These are phyloP conservation scores for Syzygium malaccense DNA, from an alignment of 441 rosid species.

Conservation along the genomic window DNA sequence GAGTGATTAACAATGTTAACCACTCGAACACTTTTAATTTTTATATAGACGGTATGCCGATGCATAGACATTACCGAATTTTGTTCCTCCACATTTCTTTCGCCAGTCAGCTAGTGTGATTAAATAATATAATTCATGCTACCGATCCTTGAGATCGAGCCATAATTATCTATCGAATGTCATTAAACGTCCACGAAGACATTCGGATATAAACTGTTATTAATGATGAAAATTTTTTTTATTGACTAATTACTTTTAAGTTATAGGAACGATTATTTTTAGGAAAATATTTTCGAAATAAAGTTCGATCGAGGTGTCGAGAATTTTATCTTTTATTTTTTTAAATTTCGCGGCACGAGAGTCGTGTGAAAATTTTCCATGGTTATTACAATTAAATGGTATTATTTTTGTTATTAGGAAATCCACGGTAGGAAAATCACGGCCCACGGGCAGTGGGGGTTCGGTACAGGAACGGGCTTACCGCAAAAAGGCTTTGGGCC, in stretches of 20 bases:
- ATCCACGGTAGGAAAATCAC: neutral
- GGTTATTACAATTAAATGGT: neutral
- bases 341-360: neutral
- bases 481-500: neutral
- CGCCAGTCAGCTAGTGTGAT: too few species aligned
- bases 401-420: neutral
- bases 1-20: too few species aligned
- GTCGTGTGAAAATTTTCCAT: neutral
- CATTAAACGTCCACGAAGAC: fast-evolving
- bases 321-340: too few species aligned
- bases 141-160: too few species aligned
- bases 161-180: too few species aligned
- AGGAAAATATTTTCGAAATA: too few species aligned
- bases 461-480: neutral
- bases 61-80: too few species aligned
- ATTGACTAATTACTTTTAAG: neutral
- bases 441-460: neutral
- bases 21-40: too few species aligned
- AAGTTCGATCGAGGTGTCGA: too few species aligned
- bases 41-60: too few species aligned
- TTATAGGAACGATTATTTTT: fast-evolving
- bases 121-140: too few species aligned
- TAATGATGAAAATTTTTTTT: fast-evolving
- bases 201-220: neutral
- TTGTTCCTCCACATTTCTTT: too few species aligned